phyloP scores from a whole-genome alignment of 1,284 basidiomycete genomes.

The Fomitopsis pinicola region DNA sequence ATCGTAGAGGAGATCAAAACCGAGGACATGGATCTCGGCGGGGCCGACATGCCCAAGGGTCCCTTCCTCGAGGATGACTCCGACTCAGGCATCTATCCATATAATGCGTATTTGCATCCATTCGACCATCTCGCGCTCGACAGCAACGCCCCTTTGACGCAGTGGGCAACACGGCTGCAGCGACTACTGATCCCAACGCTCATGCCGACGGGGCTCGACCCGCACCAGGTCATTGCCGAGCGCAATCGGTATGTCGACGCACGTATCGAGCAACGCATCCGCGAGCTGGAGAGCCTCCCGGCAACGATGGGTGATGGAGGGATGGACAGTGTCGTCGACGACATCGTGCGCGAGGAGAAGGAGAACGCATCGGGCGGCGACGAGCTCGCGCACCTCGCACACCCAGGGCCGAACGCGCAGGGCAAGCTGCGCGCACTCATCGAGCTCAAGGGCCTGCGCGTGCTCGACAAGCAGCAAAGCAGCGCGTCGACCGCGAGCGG shows the following conservation, averaged over 20 bases:
- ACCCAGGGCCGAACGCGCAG: conserved; percentile 55
- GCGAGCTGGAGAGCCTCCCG: conserved; percentile 83
- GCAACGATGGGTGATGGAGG: conserved; percentile 80
- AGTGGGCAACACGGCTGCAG: conserved; percentile 73
- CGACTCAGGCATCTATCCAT: conserved; percentile 86
- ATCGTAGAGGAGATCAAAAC: conserved; percentile 22
- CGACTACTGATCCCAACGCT: conserved; percentile 84
- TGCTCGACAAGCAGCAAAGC: conserved; percentile 95
- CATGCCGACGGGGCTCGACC: conserved; percentile 92
- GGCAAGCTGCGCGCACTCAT: conserved; percentile 90
- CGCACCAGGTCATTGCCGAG: conserved; percentile 87
- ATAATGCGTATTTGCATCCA: conserved; percentile 92
- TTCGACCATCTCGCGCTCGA: conserved; percentile 71
- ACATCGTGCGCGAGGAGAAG: conserved; percentile 38
- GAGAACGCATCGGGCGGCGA: conserved; percentile 31
- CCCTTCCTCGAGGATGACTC: conserved; percentile 79
- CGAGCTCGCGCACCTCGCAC: conserved; percentile 34
- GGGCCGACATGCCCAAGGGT: conserved; percentile 55
- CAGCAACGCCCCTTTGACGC: conserved; percentile 51
- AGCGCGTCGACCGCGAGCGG: conserved; percentile 89
- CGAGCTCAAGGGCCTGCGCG: conserved; percentile 89
- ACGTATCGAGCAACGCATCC: conserved; percentile 85
- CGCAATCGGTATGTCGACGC: conserved; percentile 90
- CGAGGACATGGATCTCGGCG: conserved; percentile 24
- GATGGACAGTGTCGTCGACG: conserved; percentile 55